Conservation (phyloP, 2,329 filamentous ascomycete species). For the Aspergillus tanneri region DNA sequence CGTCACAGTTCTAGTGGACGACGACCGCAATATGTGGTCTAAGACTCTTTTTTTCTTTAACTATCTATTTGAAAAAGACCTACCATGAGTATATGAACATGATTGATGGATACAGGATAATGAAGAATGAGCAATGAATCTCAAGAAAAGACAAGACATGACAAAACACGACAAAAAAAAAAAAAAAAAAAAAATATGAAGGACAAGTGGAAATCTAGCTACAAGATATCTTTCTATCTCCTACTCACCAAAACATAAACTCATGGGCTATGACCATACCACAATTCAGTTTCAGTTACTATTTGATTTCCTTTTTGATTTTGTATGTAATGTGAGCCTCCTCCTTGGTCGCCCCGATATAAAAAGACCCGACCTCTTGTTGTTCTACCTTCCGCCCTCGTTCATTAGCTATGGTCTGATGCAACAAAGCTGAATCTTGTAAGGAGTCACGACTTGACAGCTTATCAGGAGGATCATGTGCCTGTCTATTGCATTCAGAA, state of each 20-base stretch:
- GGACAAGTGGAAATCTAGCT: not conserved
- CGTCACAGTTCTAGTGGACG: constrained; percentile 33
- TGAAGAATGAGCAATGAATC: not conserved
- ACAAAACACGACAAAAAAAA: not conserved
- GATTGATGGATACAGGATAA: constrained; percentile 4
- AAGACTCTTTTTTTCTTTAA: not conserved
- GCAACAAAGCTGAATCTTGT: too few relatives aligned
- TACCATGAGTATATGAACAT: constrained; percentile 8
- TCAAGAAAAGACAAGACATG: not conserved
- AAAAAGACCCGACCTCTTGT: not conserved
- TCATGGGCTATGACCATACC: not conserved
- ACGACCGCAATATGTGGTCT: constrained; percentile 33
- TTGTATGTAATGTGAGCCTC: not conserved
- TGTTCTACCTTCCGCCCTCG: not conserved
- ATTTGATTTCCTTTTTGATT: not conserved
- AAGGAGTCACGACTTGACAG: too few relatives aligned
- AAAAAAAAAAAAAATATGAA: not conserved
- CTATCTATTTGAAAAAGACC: not conserved
- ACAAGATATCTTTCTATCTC: not conserved
- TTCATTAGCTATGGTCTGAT: too few relatives aligned
- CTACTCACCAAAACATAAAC: not conserved
- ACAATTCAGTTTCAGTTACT: not conserved
- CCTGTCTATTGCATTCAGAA: too few relatives aligned
- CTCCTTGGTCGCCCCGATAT: too few relatives aligned
- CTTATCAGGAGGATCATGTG: too few relatives aligned